Evolutionary conservation across 108 stramenopile genomes (phyloP).

Genomic region (Nitzschia inconspicua): DNA sequence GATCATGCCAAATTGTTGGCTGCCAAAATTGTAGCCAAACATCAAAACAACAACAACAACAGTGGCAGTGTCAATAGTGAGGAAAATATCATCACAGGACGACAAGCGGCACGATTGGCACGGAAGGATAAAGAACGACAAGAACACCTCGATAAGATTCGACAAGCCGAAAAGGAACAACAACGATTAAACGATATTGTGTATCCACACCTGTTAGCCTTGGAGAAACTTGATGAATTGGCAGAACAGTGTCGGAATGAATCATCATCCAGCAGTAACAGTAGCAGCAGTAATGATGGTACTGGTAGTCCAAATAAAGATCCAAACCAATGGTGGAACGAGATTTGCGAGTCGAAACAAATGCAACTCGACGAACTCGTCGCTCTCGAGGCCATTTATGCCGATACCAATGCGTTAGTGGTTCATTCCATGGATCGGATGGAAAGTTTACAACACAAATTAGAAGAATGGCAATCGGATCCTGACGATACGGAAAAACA

Average conservation of each 20-base stretch:
- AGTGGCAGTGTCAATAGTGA: neutral
- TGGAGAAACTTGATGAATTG: conserved; percentile 8
- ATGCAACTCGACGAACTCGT: conserved; percentile 37
- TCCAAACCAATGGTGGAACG: neutral
- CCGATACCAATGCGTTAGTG: conserved; percentile 16
- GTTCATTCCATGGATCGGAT: conserved; percentile 13
- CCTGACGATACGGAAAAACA: neutral
- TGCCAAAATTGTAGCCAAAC: conserved; percentile 30
- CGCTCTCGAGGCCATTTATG: conserved; percentile 42
- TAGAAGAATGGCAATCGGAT: conserved; percentile 28
- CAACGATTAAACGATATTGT: conserved; percentile 19
- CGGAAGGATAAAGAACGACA: conserved; percentile 15
- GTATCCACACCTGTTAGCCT: conserved; percentile 20
- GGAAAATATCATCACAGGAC: conserved; percentile 6
- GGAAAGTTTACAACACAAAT: conserved; percentile 11
- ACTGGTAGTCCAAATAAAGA: neutral
- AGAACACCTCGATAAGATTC: conserved; percentile 14
- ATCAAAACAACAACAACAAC: no score
- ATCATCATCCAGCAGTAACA: neutral
- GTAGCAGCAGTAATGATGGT: neutral
- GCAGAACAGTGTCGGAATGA: neutral
- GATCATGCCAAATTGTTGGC: conserved; percentile 29
- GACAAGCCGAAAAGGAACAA: conserved; percentile 31
- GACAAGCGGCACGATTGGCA: conserved; percentile 26
- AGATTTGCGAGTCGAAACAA: conserved; percentile 37